phyloP scores from a whole-genome alignment of 106 monocot species.

The Allium sativum region DNA sequence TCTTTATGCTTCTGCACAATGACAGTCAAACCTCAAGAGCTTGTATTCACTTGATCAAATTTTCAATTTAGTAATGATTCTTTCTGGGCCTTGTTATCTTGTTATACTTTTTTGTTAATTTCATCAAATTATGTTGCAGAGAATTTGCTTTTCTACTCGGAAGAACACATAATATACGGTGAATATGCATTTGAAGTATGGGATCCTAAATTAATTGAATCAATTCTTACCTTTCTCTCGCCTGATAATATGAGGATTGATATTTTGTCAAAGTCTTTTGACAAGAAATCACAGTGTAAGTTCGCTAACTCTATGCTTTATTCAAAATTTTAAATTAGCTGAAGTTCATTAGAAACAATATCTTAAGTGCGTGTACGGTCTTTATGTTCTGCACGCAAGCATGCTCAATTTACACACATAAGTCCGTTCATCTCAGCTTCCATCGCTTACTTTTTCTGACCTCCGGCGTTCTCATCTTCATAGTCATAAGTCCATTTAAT shows the following conservation, averaged over 20 bases:
- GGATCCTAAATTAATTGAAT: constrained; percentile 67
- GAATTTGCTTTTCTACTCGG: constrained; percentile 66
- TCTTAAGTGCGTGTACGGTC: neutral
- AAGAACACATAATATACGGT: constrained; percentile 84
- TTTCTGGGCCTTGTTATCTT: too few relatives aligned
- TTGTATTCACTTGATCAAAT: too few relatives aligned
- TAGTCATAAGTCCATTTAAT: too few relatives aligned
- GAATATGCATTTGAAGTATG: constrained; percentile 89
- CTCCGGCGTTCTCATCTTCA: too few relatives aligned
- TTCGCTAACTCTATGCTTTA: neutral
- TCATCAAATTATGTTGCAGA: constrained; percentile 40
- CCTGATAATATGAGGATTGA: constrained; percentile 93
- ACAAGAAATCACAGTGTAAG: constrained; percentile 68
- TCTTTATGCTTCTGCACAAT: too few relatives aligned
- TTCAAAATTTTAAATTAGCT: neutral
- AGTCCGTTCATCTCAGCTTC: too few relatives aligned
- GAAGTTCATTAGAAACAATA: neutral
- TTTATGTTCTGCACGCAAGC: too few relatives aligned
- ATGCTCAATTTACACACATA: too few relatives aligned
- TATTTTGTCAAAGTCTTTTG: constrained; percentile 63
- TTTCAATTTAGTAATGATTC: too few relatives aligned
- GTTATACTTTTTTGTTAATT: too few relatives aligned
- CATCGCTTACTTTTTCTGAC: too few relatives aligned
- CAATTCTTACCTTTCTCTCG: constrained; percentile 59
- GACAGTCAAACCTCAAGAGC: too few relatives aligned